Conservation (phyloP, 345 rosid genomes). For the Microcos paniculata region DNA sequence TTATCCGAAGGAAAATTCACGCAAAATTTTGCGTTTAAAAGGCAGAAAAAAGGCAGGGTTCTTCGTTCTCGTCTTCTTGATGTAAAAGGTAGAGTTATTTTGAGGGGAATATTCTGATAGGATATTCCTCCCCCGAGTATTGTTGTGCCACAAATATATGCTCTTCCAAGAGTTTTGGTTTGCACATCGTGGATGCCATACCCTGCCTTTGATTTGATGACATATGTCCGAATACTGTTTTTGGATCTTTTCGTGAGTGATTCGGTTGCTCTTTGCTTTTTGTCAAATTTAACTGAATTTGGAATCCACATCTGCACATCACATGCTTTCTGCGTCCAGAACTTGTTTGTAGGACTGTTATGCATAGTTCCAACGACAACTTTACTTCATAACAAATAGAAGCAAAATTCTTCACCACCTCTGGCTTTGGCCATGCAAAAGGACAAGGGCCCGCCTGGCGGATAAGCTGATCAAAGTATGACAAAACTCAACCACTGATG, state of each 20-base stretch:
- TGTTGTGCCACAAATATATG: not conserved
- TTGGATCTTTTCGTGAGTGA: not conserved
- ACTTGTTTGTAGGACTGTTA: no score
- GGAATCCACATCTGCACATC: no score
- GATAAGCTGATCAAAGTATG: no score
- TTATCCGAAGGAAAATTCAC: not conserved
- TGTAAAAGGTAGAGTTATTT: not conserved
- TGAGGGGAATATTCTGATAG: not conserved
- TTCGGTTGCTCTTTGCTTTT: not conserved
- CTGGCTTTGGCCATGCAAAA: no score
- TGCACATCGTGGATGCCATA: not conserved
- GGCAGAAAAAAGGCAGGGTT: not conserved
- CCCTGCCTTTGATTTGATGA: not conserved
- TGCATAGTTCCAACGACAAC: no score
- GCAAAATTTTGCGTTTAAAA: not conserved
- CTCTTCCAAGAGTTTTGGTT: not conserved
- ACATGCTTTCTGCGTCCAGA: no score
- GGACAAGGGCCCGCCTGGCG: no score
- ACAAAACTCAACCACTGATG: no score
- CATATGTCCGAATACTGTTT: not conserved
- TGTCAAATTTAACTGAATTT: no score
- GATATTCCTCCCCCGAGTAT: not conserved
- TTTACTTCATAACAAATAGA: no score
- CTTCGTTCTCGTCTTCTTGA: not conserved
- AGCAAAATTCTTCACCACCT: no score